Evolutionary conservation across 2,329 filamentous ascomycete species (phyloP), one percentile per base, ranked within the genome.

Genomic region (Huntiella decipiens): DNA sequence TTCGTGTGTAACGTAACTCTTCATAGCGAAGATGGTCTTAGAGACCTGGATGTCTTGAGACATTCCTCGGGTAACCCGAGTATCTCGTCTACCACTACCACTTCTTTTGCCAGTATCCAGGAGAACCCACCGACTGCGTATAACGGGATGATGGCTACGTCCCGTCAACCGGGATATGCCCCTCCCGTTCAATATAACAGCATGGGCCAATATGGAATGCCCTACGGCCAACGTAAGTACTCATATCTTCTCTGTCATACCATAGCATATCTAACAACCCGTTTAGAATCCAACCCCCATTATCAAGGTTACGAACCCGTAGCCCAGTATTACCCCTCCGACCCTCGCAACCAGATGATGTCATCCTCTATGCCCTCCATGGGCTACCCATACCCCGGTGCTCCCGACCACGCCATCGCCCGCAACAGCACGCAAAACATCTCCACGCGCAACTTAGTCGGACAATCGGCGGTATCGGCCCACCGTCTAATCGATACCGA

Each of bases 391-490:
- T 55, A 63, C 56, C 56, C 56, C 31, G 52, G 45, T 8, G 41
- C 48, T 7, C 50, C 46, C 12, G 57, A 60, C 40, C 58, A 61
- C 22, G 49, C 48, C 37, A 55, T 56, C 47, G 46, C 52, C 43
- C 58, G 60, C 11, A 53, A 60, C 13, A 43, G 70, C 60, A 77
- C 79, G 1, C 77, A 77, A 34, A 84, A 83, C 47, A 92, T 93
- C 84, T 94, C 88, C 58, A 95, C 87, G 0, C 70, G 88, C 44
- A 98, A 96, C 56, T 71, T 98, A 7, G 96, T 98, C 52, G 91
- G 91, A 2, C 93, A 83, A 59, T 67, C 94, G 44, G 79, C 84
- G 4, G 86, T 87, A 31, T 94, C 87, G 56, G 88, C 88, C 1
- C 88, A 87, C 57, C 76, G 80, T 31, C 70, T 96, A 45, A 78